Base-by-base conservation (phyloP, 768 basidiomycete genomes). In the Suillus subluteus region DNA sequence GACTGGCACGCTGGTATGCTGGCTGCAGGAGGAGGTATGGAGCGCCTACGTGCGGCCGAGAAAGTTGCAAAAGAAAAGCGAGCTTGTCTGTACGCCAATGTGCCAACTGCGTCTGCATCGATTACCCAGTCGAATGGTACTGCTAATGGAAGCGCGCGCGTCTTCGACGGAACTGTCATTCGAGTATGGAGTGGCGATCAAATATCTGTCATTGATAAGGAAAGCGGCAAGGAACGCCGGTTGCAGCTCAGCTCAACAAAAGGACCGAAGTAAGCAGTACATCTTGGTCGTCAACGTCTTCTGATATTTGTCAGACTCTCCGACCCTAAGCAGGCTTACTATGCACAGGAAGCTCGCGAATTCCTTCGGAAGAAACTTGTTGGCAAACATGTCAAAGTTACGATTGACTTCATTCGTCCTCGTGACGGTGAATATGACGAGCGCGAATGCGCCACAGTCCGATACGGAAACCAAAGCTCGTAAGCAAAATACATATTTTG, bases 1-100 rank as follows among this genome's bases (percentile, higher is more conserved):
- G 96, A 97, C 75, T 98, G 96, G 96, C 97, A 99, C 76, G 96
- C 97, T 18, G 96, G 96, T 26, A 91, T 99, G 86, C 87, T 99
- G 26, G 88, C 94, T 1, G 86, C 83, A 63, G 82, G 84, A 62
- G 95, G 95, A 48, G 92, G 88, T 6, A 94, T 98, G 87, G 95
- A 96, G 72, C 89, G 88, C 50, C 84, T 98, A 37, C 89, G 96
- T 62, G 86, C 88, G 1, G 94, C 94, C 0, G 96, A 98, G 79
- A 90, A 85, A 75, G 74, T 71, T 58, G 95, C 94, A 26, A 94
- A 93, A 76, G 90, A 93, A 74, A 91, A 87, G 72, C 87, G 88
- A 38, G 77, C 83, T 2, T 87, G 82, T 67, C 82, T 97, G 11
- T 95, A 93, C 72, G 90, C 90, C 32, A 87, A 83, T 72, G 73